These are phyloP conservation scores for Perilla frutescens DNA, from an alignment of 257 asterid species.

Conservation along the genomic window DNA sequence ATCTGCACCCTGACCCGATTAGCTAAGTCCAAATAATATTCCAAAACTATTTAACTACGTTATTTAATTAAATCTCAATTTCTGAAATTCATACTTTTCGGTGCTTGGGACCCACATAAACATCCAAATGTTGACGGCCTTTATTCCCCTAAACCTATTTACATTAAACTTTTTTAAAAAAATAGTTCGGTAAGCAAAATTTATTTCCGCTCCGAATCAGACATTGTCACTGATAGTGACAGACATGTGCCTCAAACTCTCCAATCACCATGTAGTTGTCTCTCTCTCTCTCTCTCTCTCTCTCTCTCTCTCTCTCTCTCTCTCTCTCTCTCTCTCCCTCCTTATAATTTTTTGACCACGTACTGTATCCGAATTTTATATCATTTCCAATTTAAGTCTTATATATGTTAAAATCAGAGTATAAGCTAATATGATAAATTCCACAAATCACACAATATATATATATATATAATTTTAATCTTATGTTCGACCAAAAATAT, in stretches of 20 bases:
- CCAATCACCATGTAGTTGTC: conserved; percentile 36
- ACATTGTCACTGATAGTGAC: conserved; percentile 53
- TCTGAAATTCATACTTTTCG: neutral
- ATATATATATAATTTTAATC: too few relatives aligned
- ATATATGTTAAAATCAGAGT: neutral
- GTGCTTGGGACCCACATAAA: conserved; percentile 21
- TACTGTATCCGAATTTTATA: neutral
- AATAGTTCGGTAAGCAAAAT: conserved; percentile 37
- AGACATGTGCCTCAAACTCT: conserved; percentile 56
- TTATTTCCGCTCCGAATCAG: conserved; percentile 30
- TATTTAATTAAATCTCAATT: neutral
- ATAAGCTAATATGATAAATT: too few relatives aligned
- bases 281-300: conserved; percentile 17
- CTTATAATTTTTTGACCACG: neutral
- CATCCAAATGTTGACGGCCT: neutral
- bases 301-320: neutral
- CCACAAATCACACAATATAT: too few relatives aligned
- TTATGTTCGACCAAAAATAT: too few relatives aligned
- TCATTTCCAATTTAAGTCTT: neutral
- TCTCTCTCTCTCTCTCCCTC: conserved; percentile 1
- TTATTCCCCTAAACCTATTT: neutral
- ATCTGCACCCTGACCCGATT: too few relatives aligned
- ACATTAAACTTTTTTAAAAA: neutral
- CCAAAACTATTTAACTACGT: too few relatives aligned
- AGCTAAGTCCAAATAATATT: too few relatives aligned